Evolutionary conservation across 2,329 filamentous ascomycete species (phyloP).

Genomic region (Fonsecaea monophora): DNA sequence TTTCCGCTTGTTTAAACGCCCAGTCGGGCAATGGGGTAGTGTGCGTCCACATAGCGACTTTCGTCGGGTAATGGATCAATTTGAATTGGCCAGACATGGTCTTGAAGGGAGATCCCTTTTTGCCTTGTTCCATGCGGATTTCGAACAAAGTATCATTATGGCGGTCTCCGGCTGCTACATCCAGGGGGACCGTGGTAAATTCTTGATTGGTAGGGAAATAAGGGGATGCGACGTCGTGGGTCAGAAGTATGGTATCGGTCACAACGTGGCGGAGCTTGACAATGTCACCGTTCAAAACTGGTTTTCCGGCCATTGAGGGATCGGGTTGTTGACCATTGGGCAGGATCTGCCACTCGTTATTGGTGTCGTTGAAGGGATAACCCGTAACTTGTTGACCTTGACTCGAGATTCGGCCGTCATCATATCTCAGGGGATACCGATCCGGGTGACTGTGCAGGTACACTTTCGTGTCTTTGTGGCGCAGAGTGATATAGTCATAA

Average conservation of each 20-base stretch:
- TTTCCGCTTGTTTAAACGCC: conserved; percentile 96
- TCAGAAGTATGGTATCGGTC: conserved; percentile 85
- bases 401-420: conserved; percentile 95
- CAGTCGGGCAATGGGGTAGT: conserved; percentile 94
- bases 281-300: conserved; percentile 81
- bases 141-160: conserved; percentile 93
- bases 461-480: conserved; percentile 96
- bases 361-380: conserved; percentile 97
- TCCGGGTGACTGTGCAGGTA: conserved; percentile 94
- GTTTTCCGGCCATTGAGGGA: conserved; percentile 62
- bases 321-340: conserved; percentile 65
- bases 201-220: conserved; percentile 98
- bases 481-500: conserved; percentile 84
- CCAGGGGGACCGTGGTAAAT: conserved; percentile 80
- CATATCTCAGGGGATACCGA: conserved; percentile 89
- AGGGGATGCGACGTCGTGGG: conserved; percentile 95
- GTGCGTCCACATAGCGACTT: conserved; percentile 99
- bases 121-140: conserved; percentile 85
- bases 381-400: conserved; percentile 98
- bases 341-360: conserved; percentile 96
- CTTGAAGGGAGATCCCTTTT: conserved; percentile 82
- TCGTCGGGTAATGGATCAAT: conserved; percentile 89
- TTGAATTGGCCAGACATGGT: conserved; percentile 94
- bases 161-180: conserved; percentile 74
- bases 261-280: conserved; percentile 85